Base-by-base conservation (phyloP, 257 asterid genomes). In the Ajuga chamaepitys region DNA sequence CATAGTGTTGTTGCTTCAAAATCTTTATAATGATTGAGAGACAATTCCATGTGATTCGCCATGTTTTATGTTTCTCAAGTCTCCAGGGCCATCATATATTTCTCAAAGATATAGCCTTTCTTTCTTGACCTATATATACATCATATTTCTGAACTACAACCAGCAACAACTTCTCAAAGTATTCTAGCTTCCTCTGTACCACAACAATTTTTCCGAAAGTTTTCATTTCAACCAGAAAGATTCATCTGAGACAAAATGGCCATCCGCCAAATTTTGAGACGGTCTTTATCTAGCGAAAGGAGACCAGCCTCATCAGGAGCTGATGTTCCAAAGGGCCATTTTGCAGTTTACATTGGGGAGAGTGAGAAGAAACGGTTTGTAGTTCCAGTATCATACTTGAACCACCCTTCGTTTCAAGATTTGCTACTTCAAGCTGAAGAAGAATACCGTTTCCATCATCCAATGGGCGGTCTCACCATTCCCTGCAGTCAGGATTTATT, bases 401-500 rank as follows among this genome's bases (percentile, higher is more conserved):
- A 57, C 21, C 20, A 44, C 21, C 18, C 50, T 60, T 40, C 46
- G 1, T 40, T 40, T 40, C 46, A 40, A 40, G 46, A 40, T 10
- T 11, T 40, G 6, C 46, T 40, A 11, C 1, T 10, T 12, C 46
- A 40, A 40, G 46, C 46, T 40, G 46, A 40, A 40, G 46, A 72
- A 57, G 77, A 64, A 48, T 70, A 26, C 13, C 59, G 65, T 9
- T 70, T 70, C 9, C 13, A 30, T 21, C 75, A 62, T 54, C 75
- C 70, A n/a, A 62, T 20, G 65, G 75, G 75, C 8, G 89, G 86
- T 3, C 73, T 83, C 11, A 76, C 86, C 3, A 73, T 80, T 62
- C 86, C 84, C 2, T 80, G 84, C 56, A 70, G 62, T 26, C 74
- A 83, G 58, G 77, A 75, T 58, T 73, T 75, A 32, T 83, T 83